Base-by-base conservation (phyloP, 2,329 filamentous ascomycete genomes). In the Aspergillus calidoustus region DNA sequence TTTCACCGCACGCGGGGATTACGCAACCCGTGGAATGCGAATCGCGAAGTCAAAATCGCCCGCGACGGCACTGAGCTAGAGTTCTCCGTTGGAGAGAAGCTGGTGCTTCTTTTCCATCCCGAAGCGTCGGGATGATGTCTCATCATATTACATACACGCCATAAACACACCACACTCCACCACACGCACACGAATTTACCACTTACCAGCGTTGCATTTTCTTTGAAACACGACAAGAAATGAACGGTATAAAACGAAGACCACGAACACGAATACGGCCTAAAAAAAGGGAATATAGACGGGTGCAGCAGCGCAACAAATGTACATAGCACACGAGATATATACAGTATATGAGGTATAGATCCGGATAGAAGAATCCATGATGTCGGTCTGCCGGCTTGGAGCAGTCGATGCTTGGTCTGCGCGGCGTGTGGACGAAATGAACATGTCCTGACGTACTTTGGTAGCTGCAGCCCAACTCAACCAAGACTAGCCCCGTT, bases 11-110 rank as follows among this genome's bases (percentile, higher is more conserved):
- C 93, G 0, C 83, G 93, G 65, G 93, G 94, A 0, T 79, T 98
- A 59, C 86, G 93, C 38, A 98, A 98, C 73, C 91, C 92, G 0
- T 97, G 93, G 92, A 98, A 98, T 75, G 91, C 92, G 4, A 97
- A 97, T 72, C 84, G 94, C 56, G 94, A 98, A 73, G 91, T 98
- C 64, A 98, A 98, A 78, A 97, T 98, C 72, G 94, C 94, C 25
- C 86, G 94, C 70, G 94, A 98, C 71, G 94, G 94, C 2, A 98
- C 94, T 0, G 94, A 98, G 76, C 81, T 98, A 57, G 94, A 98
- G 76, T 91, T 93, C 30, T 86, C 83, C 31, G 86, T 96, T 48
- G 94, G 93, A 5, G 87, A 87, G 69, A 87, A 87, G 69, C 80
- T 98, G 57, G 83, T 96, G 64, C 87, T 88, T 49, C 84, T 97